These are phyloP conservation scores for Apium graveolens DNA, from an alignment of 129 eudicot species.

Conservation along the genomic window DNA sequence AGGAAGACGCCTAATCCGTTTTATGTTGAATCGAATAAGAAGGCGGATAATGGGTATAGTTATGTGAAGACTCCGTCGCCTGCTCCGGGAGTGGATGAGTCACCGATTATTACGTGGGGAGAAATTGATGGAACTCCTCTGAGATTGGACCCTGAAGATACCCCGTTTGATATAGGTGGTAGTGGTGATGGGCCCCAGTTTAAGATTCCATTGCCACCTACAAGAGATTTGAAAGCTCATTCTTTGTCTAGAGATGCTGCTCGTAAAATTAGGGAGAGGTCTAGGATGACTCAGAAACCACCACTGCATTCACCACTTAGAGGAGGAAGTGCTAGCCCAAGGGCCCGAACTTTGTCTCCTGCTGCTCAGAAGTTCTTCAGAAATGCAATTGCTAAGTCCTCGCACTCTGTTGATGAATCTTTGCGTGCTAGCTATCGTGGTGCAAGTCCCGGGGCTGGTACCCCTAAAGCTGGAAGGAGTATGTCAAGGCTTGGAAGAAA, in stretches of 20 bases:
- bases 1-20: conserved; percentile 68
- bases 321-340: conserved; percentile 94
- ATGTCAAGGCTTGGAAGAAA: conserved; percentile 66
- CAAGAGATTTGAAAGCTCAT: conserved; percentile 88
- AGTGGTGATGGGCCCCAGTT: conserved; percentile 85
- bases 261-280: conserved; percentile 74
- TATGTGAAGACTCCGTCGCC: conserved; percentile 95
- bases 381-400: conserved; percentile 79
- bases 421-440: conserved; percentile 95
- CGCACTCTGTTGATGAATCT: conserved; percentile 70
- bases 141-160: conserved; percentile 84
- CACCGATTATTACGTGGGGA: conserved; percentile 93
- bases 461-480: conserved; percentile 79
- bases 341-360: conserved; percentile 61
- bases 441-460: conserved; percentile 62
- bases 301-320: conserved; percentile 64
- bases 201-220: conserved; percentile 75
- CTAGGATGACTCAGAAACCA: conserved; percentile 81
- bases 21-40: conserved; percentile 69
- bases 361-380: conserved; percentile 93
- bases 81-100: conserved; percentile 88
- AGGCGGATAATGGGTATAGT: conserved; percentile 76
- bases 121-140: conserved; percentile 92
- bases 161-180: conserved; percentile 93
- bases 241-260: conserved; percentile 92